phyloP scores from a whole-genome alignment of 257 asterid genomes.

The Gentiana straminea region DNA sequence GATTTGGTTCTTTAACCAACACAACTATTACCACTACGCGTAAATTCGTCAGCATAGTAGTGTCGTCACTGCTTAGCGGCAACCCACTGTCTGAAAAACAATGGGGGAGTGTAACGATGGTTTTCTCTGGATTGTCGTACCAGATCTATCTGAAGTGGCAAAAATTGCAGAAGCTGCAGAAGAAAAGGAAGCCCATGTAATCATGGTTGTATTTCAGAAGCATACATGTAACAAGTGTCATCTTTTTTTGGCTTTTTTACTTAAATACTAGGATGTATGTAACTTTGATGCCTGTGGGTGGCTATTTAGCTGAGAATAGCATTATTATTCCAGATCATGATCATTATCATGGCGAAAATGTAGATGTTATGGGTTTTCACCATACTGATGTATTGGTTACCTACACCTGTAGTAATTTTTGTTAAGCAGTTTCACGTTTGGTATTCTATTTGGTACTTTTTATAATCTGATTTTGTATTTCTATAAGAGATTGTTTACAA shows the following conservation, averaged over 20 bases:
- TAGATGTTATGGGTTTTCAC: too few species aligned
- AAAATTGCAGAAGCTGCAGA: conserved; percentile 53
- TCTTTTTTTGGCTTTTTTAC: conserved; percentile 1
- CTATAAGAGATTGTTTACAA: too few species aligned
- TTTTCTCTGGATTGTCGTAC: conserved; percentile 84
- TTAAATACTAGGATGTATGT: conserved; percentile 1
- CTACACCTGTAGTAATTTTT: too few species aligned
- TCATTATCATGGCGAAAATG: too few species aligned
- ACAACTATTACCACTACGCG: conserved; percentile 94
- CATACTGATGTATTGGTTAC: too few species aligned
- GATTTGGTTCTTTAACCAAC: conserved; percentile 90
- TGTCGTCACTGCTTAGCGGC: conserved; percentile 79
- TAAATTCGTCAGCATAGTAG: conserved; percentile 94
- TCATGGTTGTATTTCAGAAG: conserved; percentile 10
- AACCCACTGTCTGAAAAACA: conserved; percentile 76
- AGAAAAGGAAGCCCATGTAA: conserved; percentile 59
- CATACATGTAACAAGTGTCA: conserved; percentile 9
- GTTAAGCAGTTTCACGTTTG: too few species aligned
- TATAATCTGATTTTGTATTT: too few species aligned
- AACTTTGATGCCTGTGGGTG: neutral
- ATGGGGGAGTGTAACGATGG: conserved; percentile 90
- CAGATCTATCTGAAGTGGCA: conserved; percentile 87
- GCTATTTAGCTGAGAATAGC: neutral
- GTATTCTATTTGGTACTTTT: too few species aligned
- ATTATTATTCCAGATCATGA: too few species aligned